Conservation (phyloP, 2,329 filamentous ascomycete genomes). For the Kalmusia sp. region DNA sequence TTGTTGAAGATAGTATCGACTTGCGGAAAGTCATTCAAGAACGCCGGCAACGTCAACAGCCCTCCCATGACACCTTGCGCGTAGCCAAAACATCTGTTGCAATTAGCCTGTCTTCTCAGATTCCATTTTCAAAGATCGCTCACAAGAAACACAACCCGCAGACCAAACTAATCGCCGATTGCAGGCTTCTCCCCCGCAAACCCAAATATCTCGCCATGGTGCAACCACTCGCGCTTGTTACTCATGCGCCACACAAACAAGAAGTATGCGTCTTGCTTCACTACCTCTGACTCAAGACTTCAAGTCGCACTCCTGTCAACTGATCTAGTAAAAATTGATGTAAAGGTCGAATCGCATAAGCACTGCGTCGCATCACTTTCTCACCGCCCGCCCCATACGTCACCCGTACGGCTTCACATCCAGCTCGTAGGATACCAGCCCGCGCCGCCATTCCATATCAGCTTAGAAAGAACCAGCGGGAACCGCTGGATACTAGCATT, state of each 20-base stretch:
- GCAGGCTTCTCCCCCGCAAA: constrained; percentile 5
- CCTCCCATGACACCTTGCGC: constrained; percentile 72
- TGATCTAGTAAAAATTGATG: not conserved
- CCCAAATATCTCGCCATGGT: constrained; percentile 9
- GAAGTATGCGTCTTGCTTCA: not conserved
- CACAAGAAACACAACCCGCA: constrained; percentile 16
- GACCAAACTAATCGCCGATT: constrained; percentile 10
- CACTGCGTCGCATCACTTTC: not conserved
- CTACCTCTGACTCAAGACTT: not conserved
- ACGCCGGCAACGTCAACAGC: constrained; percentile 72
- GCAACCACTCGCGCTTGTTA: not conserved
- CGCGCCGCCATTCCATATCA: not conserved
- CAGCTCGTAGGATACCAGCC: not conserved
- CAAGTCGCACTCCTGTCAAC: not conserved
- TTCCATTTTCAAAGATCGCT: not conserved
- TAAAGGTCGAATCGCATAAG: not conserved
- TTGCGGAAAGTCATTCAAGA: constrained; percentile 51
- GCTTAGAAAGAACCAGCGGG: not conserved
- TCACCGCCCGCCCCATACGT: not conserved
- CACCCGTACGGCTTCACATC: constrained; percentile 1
- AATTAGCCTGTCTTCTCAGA: not conserved
- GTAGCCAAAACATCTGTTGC: constrained; percentile 61
- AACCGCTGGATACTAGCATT: not conserved
- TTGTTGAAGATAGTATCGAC: constrained; percentile 30
- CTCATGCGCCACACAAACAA: not conserved